Percentiles rank a stretch among this genome's conserved stretches.
Conservation (phyloP, 2,329 filamentous ascomycete genomes). For the Pseudocercospora eumusae region DNA sequence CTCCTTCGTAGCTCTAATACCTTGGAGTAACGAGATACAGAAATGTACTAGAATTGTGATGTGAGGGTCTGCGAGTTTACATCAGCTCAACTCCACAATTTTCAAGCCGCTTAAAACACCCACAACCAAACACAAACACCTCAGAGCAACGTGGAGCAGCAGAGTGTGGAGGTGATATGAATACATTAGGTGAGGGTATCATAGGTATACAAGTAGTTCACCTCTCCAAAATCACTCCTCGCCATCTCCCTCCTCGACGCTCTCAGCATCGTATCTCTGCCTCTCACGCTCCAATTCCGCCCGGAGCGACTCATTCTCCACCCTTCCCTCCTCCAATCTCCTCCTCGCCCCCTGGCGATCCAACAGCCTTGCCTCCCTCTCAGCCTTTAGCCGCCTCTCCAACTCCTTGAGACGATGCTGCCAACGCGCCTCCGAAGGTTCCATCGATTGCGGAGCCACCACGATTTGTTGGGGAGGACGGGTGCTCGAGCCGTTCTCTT, state of each 20-base stretch:
- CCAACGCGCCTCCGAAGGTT: conserved; percentile 71
- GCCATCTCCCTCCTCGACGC: neutral
- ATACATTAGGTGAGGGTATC: neutral
- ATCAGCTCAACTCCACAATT: too few relatives aligned
- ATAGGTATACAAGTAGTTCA: neutral
- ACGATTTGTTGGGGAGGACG: conserved; percentile 51
- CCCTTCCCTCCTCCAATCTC: conserved; percentile 72
- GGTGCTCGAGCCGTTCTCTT: conserved; percentile 16
- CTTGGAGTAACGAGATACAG: too few relatives aligned
- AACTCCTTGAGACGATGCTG: conserved; percentile 82
- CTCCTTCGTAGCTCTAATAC: too few relatives aligned
- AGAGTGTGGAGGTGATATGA: neutral
- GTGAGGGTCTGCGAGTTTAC: too few relatives aligned
- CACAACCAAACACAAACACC: too few relatives aligned
- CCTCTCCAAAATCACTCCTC: neutral
- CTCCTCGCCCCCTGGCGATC: conserved; percentile 83
- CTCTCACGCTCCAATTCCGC: conserved; percentile 60
- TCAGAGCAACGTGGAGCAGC: neutral
- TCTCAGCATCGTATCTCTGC: neutral
- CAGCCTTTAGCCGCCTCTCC: conserved; percentile 83
- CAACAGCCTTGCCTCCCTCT: conserved; percentile 80
- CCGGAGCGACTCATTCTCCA: conserved; percentile 70
- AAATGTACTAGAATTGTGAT: too few relatives aligned
- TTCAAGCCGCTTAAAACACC: too few relatives aligned
- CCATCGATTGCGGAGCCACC: conserved; percentile 40